These are phyloP conservation scores for Houttuynia cordata DNA, from an alignment of 164 flowering plant genomes.

Conservation along the genomic window DNA sequence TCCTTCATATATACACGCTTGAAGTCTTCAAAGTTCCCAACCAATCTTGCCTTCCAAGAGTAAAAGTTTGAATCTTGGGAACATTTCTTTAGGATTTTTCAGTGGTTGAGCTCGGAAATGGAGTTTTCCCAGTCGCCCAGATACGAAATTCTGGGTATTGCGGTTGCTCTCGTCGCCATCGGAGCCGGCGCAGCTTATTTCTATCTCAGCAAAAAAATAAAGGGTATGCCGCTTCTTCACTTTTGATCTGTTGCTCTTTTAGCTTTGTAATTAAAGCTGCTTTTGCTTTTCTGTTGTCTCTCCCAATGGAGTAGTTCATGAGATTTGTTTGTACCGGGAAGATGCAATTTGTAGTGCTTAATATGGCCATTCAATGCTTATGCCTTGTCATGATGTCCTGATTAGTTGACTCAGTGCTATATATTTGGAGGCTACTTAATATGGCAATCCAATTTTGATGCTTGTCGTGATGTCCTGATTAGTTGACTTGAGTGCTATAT, in stretches of 20 bases:
- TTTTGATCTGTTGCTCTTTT: no score
- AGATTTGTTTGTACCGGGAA: background rate
- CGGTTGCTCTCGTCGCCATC: conserved; percentile 58
- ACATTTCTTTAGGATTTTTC: background rate
- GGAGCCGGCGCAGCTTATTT: conserved; percentile 39
- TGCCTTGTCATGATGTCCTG: background rate
- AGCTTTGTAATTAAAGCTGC: background rate
- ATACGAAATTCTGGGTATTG: conserved; percentile 41
- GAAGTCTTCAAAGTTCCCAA: no score
- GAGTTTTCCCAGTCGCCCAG: conserved; percentile 33
- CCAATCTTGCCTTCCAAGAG: no score
- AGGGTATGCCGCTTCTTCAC: conserved; percentile 22
- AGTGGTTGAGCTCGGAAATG: conserved; percentile 16
- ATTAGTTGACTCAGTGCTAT: no score
- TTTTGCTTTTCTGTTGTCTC: background rate
- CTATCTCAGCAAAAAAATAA: conserved; percentile 45
- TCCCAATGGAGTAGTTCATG: background rate
- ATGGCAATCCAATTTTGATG: background rate
- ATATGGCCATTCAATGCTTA: background rate
- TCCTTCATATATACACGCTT: no score
- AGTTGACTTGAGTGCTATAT: no score
- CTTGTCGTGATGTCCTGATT: background rate
- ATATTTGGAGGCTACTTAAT: no score
- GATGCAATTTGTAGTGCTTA: background rate
- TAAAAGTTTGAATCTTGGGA: no score